Base-by-base conservation (phyloP, 2,329 filamentous ascomycete genomes). In the Dactylellina sp. region DNA sequence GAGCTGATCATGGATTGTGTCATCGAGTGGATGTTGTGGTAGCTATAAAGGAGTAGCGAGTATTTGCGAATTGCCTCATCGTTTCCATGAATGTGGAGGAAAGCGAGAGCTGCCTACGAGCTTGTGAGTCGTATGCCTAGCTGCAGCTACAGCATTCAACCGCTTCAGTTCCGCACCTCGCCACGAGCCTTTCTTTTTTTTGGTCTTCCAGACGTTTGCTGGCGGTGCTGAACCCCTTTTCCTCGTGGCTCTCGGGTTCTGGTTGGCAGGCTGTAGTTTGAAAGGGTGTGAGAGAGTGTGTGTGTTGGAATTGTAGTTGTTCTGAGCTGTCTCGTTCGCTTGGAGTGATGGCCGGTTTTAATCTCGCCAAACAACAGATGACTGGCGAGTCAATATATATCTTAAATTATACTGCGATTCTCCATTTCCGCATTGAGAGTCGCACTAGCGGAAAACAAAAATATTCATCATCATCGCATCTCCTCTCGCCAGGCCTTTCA, bases 291-390 rank as follows among this genome's bases (percentile, higher is more conserved):
- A 16, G 16, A 18, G 24, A 3, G 12, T n/a, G 32, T 12, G 49
- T 52, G 53, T 32, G 53, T 72, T 55, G 53, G 42, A 32, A n/a
- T 25, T 65, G 68, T 56, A 47, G 68, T 72, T 50, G 44, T 35
- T 18, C 44, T 25, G 18, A 46, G 47, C 22, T 39, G 47, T 42
- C 14, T 49, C 18, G 46, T 40, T 47, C 50, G 49, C 65, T 63
- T 46, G 57, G 28, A 65, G 44, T 60, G 53, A 65, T 65, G 9
- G 44, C 35, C 61, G 40, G 35, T 22, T 65, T 60, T 46, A 61
- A 74, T 61, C 55, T 66, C 70, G 61, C 55, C 68, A 59, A 71
- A 47, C n/a, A n/a, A 12, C n/a, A 14, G 28, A 39, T 22, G 22
- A 11, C 7, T 40, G 18, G n/a, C n/a, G n/a, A n/a, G 20, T 56